Evolutionary conservation across 495 filamentous ascomycete species (phyloP).

Genomic region (Trypethelium eluteriae): DNA sequence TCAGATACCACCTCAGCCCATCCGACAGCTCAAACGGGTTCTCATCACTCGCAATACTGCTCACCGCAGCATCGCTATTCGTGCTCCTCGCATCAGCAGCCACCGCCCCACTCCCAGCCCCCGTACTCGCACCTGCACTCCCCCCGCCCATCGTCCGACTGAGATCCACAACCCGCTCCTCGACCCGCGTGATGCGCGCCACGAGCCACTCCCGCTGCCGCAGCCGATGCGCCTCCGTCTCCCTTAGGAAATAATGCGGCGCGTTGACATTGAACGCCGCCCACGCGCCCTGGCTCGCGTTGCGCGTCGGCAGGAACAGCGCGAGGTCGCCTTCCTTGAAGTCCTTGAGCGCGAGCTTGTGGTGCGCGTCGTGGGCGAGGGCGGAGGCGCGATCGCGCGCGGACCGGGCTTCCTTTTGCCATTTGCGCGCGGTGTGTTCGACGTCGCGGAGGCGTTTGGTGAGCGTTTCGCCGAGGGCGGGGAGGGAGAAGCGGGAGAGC

Average conservation of each 20-base stretch:
- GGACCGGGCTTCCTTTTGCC: constrained; percentile 70
- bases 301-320: constrained; percentile 87
- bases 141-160: constrained; percentile 57
- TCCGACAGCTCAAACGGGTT: constrained; percentile 97
- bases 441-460: constrained; percentile 82
- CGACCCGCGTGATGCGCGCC: constrained; percentile 83
- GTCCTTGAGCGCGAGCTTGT: constrained; percentile 91
- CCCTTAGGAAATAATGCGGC: constrained; percentile 92
- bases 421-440: constrained; percentile 81
- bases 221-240: constrained; percentile 83
- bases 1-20: constrained; percentile 88
- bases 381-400: constrained; percentile 33
- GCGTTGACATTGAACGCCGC: constrained; percentile 96
- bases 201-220: constrained; percentile 83
- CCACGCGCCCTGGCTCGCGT: constrained; percentile 90
- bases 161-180: constrained; percentile 88
- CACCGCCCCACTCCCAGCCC: constrained; percentile 33
- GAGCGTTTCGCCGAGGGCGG: constrained; percentile 71
- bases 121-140: constrained; percentile 44
- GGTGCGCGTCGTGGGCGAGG: constrained; percentile 76
- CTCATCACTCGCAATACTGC: constrained; percentile 55
- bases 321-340: constrained; percentile 97
- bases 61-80: neutral
- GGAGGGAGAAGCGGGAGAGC: constrained; percentile 69
- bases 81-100: constrained; percentile 24